Percentiles rank a stretch among this genome's conserved stretches.
Evolutionary conservation across 2,329 filamentous ascomycete species (phyloP).

Genomic region (Trichoderma sp.): DNA sequence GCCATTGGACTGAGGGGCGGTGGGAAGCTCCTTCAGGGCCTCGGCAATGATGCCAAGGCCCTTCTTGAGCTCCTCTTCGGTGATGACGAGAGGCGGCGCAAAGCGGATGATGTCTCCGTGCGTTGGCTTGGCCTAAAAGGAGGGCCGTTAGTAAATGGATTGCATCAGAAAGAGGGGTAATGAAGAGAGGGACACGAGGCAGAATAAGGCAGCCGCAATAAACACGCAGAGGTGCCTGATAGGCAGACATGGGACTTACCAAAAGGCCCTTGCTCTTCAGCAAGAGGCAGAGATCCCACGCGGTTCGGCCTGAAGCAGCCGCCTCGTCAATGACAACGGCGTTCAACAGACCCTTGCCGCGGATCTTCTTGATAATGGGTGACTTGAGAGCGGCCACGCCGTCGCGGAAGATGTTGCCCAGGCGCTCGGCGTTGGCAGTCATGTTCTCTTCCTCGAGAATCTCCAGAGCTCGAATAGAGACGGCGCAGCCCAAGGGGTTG

Average conservation of each 20-base stretch:
- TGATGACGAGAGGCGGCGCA: constrained; percentile 93
- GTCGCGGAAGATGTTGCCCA: constrained; percentile 81
- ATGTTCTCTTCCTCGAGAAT: constrained; percentile 89
- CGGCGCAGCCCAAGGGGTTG: constrained; percentile 91
- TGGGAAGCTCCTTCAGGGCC: constrained; percentile 77
- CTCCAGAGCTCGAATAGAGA: constrained; percentile 92
- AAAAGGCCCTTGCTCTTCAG: constrained; percentile 93
- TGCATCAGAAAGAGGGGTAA: neutral
- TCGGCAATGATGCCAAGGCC: constrained; percentile 77
- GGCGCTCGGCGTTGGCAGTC: constrained; percentile 73
- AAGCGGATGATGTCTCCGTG: constrained; percentile 98
- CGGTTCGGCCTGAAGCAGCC: constrained; percentile 77
- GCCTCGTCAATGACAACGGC: constrained; percentile 93
- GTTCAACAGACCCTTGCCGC: constrained; percentile 92
- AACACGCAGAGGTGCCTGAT: neutral
- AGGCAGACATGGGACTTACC: constrained; percentile 51
- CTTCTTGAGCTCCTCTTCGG: constrained; percentile 76
- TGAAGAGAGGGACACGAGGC: neutral
- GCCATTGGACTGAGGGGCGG: constrained; percentile 37
- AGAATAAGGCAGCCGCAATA: neutral
- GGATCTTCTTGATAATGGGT: constrained; percentile 75
- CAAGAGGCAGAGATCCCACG: constrained; percentile 95
- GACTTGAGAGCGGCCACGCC: constrained; percentile 71
- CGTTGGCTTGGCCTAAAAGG: constrained; percentile 83
- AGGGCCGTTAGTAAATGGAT: neutral